A percentile compares a stretch with the other conserved stretches of the same genome.
Conservation (phyloP, 805 yeast genomes). For the Debaryomyces hansenii region DNA sequence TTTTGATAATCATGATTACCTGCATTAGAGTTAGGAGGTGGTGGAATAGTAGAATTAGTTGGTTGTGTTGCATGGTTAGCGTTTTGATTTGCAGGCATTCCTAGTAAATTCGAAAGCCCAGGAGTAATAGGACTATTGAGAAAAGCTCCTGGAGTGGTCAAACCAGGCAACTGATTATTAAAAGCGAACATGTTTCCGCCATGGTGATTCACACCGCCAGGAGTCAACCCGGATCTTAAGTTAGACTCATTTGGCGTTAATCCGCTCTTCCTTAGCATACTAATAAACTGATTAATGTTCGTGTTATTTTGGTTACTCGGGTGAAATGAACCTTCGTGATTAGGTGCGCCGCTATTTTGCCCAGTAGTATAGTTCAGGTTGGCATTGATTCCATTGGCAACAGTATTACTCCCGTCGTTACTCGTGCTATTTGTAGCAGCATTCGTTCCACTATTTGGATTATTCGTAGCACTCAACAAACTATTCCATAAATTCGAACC, state of each 20-base stretch:
- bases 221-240: constrained; percentile 70
- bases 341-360: background rate
- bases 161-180: constrained; percentile 35
- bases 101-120: constrained; percentile 41
- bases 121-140: constrained; percentile 51
- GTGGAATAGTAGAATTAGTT: background rate
- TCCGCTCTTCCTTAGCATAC: constrained; percentile 49
- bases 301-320: constrained; percentile 6
- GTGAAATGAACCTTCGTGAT: background rate
- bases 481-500: constrained; percentile 51
- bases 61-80: background rate
- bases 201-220: constrained; percentile 41
- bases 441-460: constrained; percentile 5
- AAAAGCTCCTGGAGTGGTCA: constrained; percentile 39
- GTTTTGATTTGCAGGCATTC: constrained; percentile 18
- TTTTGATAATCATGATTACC: background rate
- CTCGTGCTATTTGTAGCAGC: constrained; percentile 6
- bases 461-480: constrained; percentile 42
- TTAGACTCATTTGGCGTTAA: constrained; percentile 77
- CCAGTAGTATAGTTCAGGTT: constrained; percentile 1
- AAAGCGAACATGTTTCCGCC: constrained; percentile 34
- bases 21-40: background rate
- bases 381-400: background rate
- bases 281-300: constrained; percentile 26
- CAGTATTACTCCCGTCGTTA: background rate